Evolutionary conservation across 2,329 filamentous ascomycete species (phyloP), one percentile per base, ranked within the genome.

Genomic region (Exophiala spinifera): DNA sequence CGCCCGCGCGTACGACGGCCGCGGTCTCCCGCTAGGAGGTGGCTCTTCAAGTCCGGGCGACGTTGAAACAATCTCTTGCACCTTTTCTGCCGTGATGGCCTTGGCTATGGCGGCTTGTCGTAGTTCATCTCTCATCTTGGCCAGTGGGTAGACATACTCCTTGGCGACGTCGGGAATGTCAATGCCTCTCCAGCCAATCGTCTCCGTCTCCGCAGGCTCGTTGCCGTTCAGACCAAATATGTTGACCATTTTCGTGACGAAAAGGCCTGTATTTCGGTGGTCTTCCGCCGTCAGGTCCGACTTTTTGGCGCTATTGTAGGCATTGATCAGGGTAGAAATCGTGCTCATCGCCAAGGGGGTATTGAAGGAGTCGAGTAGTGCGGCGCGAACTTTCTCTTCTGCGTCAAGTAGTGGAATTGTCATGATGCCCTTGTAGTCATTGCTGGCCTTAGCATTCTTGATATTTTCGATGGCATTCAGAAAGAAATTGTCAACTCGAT

Each of bases 341-440:
- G 84, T 74, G 46, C 82, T 80, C 87, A 96, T 90, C 4, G 86
- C 89, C 47, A 78, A 76, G 1, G 88, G 84, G 0, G 91, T 96
- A 70, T 96, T 87, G 69, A 96, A 95, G 0, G 91, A 96, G 72
- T 95, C 90, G 63, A 80, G 79, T 14, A 96, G 77, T 1, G 87
- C 86, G 39, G 76, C 74, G 64, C 86, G 74, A n/a, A 86, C 72
- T n/a, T 78, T 75, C 19, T 72, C 65, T 64, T 86, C 79, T 1
- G 83, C 77, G 20, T 74, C 67, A 45, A 79, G 76, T 34, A 87
- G 72, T 17, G 76, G 73, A 11, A 70, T 65, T 10, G 69, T 66
- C 1, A 85, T 49, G 11, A 48, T 37, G 21, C 47, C 25, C 59
- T 63, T 44, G 39, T 55, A 51, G 14, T 49, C 39, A 25, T 46